Percentiles rank a stretch among this genome's conserved stretches.
Evolutionary conservation across 306 rosid species (phyloP).

Genomic region (Quercus mongolica): DNA sequence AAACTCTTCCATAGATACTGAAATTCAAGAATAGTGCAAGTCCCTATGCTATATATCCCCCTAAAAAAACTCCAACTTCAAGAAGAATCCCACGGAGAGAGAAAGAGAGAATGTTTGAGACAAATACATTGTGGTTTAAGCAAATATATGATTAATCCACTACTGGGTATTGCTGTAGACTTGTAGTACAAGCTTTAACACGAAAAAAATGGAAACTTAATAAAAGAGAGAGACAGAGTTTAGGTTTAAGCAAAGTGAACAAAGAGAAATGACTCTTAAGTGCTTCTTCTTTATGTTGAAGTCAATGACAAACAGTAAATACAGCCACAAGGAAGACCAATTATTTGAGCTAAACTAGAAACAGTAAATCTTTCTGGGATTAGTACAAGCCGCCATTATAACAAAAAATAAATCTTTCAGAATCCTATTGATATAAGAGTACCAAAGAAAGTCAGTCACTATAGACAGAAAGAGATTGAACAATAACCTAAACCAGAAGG

Average conservation of each 20-base stretch:
- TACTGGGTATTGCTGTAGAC: neutral
- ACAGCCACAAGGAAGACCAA: neutral
- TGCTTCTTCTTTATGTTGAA: neutral
- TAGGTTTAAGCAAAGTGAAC: neutral
- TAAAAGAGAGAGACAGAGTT: neutral
- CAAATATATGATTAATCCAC: neutral
- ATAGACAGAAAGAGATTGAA: neutral
- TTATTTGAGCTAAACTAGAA: neutral
- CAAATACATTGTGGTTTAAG: neutral
- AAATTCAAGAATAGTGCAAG: neutral
- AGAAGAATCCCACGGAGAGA: neutral
- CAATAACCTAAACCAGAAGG: neutral
- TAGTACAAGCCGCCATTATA: neutral
- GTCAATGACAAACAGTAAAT: neutral
- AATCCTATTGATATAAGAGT: neutral
- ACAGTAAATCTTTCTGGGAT: neutral
- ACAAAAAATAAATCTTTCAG: neutral
- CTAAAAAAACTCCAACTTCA: neutral
- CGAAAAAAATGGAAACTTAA: no score
- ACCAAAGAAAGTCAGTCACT: neutral
- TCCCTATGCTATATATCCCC: neutral
- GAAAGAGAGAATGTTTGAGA: neutral
- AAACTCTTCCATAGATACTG: slow-evolving; percentile 15
- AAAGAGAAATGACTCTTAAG: no score
- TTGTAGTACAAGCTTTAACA: no score